Base-by-base conservation (phyloP, 164 flowering plant species). In the Sedum album region DNA sequence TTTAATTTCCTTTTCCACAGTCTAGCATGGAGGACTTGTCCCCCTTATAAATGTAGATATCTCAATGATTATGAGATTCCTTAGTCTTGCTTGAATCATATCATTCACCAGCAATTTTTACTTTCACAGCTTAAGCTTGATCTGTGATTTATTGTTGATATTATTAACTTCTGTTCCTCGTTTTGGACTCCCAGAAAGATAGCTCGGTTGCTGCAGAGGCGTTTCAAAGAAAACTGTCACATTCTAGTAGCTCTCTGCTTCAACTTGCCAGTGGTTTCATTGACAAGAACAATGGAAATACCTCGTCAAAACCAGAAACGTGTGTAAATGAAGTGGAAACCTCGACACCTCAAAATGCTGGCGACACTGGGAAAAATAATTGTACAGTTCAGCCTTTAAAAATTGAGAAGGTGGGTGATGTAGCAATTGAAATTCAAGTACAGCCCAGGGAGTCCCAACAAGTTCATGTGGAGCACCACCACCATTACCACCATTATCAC, bases 401-500 rank as follows among this genome's bases (percentile, higher is more conserved):
- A 26, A 9, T 15, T 15, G 62, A 57, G 20, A 26, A 57, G 62
- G 20, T 14, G 0, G 62, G 28, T 14, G 62, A 13, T 3, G 23
- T 57, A 28, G 33, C 62, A 57, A 17, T 26, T 1, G 62, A 57
- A 57, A 28, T 26, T 23, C 62, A 57, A 57, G 33, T 28, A 13
- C 62, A 57, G 33, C 62, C 31, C 2, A 57, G 20, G 62, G 62
- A 57, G 33, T 28, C 62, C 21, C 76, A 51, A 60, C 72, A 74
- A 46, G 69, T 70, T 39, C 74, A 78, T 70, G 72, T 75, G 42
- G 73, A 70, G 69, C 76, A 76, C 75, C 77, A 72, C 57, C 76
- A 73, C 63, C 73, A 78, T 68, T 66, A 82, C 44, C 76, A 79
- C 63, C 76, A 72, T 65, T 69, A 72, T 62, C 71, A 70, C 69